A percentile compares a stretch with the other conserved stretches of the same genome.
Evolutionary conservation across 1,284 basidiomycete genomes (phyloP).

Genomic region (Trametes sp.): DNA sequence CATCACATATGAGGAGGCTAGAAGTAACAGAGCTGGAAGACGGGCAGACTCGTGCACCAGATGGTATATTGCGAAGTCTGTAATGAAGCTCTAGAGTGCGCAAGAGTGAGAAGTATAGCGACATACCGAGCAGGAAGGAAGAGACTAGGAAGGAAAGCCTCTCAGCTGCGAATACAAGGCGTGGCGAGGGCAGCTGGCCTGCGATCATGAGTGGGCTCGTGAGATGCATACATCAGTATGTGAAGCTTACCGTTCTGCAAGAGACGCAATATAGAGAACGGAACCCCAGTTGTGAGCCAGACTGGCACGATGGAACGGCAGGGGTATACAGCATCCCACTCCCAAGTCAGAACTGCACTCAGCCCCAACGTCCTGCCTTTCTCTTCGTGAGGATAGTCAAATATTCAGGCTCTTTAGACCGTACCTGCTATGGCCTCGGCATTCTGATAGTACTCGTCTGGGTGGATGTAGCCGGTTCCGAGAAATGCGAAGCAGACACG

Average conservation of each 20-base stretch:
- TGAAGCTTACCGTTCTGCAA: slow-evolving; percentile 36
- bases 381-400: too few relatives aligned
- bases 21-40: slow-evolving; percentile 39
- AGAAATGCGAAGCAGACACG: slow-evolving; percentile 44
- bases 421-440: slow-evolving; percentile 49
- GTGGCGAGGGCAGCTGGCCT: slow-evolving; percentile 29
- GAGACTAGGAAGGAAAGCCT: slow-evolving; percentile 42
- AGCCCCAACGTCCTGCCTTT: slow-evolving; percentile 37
- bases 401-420: slow-evolving; percentile 35
- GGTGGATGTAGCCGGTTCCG: slow-evolving; percentile 50
- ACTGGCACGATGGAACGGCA: slow-evolving; percentile 47
- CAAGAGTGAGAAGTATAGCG: neutral
- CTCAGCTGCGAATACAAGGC: slow-evolving; percentile 41
- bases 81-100: neutral
- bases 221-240: neutral
- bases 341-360: slow-evolving; percentile 45
- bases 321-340: slow-evolving; percentile 46
- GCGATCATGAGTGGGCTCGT: too few relatives aligned
- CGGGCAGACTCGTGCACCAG: slow-evolving; percentile 36
- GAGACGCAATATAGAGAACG: slow-evolving; percentile 35
- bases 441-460: slow-evolving; percentile 53
- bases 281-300: slow-evolving; percentile 46
- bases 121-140: slow-evolving; percentile 46
- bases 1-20: slow-evolving; percentile 49
- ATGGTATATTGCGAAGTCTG: slow-evolving; percentile 43